Evolutionary conservation across 495 filamentous ascomycete species (phyloP).

Genomic region (Aspergillus baeticus): DNA sequence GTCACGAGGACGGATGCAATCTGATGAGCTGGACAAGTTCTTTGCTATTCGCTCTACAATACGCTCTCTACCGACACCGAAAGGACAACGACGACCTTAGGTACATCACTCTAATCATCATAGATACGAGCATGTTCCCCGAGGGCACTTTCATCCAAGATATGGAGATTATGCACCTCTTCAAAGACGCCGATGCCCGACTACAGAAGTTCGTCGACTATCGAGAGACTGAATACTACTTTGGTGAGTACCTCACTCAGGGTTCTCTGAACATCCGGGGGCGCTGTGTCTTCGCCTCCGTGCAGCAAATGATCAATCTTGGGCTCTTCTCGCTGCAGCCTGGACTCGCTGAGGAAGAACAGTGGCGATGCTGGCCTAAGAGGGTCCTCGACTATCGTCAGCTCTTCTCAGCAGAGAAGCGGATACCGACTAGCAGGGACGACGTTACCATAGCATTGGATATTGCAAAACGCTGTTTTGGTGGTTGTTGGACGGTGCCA

Average conservation of each 20-base stretch:
- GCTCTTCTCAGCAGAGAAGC: background rate
- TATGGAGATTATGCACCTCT: slow-evolving; percentile 26
- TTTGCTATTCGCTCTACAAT: slow-evolving; percentile 34
- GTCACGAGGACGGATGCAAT: slow-evolving; percentile 18
- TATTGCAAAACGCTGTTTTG: slow-evolving; percentile 6
- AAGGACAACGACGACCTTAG: slow-evolving; percentile 9
- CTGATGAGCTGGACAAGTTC: slow-evolving; percentile 41
- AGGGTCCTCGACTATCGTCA: slow-evolving; percentile 4
- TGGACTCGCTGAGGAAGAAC: background rate
- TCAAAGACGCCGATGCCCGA: slow-evolving; percentile 13
- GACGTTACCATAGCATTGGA: background rate
- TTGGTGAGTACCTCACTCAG: slow-evolving; percentile 40
- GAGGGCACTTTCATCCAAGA: slow-evolving; percentile 30
- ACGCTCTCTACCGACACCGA: slow-evolving; percentile 26
- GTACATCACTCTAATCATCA: slow-evolving; percentile 28
- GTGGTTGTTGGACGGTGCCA: slow-evolving; percentile 1
- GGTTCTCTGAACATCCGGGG: slow-evolving; percentile 27
- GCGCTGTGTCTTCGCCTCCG: slow-evolving; percentile 12
- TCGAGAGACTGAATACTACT: slow-evolving; percentile 21
- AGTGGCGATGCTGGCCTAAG: slow-evolving; percentile 13
- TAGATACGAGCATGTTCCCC: slow-evolving; percentile 29
- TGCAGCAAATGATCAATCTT: slow-evolving; percentile 11
- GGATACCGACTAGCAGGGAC: background rate
- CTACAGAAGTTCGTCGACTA: slow-evolving; percentile 14
- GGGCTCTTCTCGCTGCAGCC: slow-evolving; percentile 9